Evolutionary conservation across 257 asterid species (phyloP).

Genomic region (Schizonepeta tenuifolia): DNA sequence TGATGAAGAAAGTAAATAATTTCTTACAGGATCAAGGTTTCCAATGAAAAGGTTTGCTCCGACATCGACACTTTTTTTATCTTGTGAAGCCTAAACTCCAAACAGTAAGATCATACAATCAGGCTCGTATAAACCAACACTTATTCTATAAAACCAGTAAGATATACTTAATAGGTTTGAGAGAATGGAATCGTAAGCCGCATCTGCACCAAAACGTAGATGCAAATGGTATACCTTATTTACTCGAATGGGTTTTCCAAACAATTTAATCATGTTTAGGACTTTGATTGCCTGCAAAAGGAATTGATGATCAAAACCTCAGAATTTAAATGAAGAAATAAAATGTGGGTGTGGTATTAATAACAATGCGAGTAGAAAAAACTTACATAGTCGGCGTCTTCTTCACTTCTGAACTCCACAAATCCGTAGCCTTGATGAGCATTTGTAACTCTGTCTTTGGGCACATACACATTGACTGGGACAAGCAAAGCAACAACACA

Average conservation of each 20-base stretch:
- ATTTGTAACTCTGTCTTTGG: conserved; percentile 93
- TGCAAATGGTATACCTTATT: conserved; percentile 72
- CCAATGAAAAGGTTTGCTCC: conserved; percentile 92
- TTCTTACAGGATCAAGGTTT: conserved; percentile 76
- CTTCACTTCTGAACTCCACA: conserved; percentile 96
- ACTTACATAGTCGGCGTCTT: conserved; percentile 95
- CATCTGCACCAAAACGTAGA: not conserved
- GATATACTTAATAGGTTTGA: conserved; percentile 14
- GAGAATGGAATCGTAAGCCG: conserved; percentile 1
- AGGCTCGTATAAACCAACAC: not conserved
- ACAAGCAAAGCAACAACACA: conserved; percentile 19
- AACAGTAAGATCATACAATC: conserved; percentile 4
- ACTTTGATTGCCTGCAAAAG: conserved; percentile 87
- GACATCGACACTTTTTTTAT: conserved; percentile 92
- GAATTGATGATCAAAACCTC: conserved; percentile 27
- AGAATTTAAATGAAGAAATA: conserved; percentile 4
- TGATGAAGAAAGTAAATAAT: not conserved
- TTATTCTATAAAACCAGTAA: not conserved
- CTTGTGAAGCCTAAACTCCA: conserved; percentile 85
- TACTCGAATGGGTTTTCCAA: conserved; percentile 90
- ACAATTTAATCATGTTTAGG: conserved; percentile 85
- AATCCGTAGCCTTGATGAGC: conserved; percentile 96
- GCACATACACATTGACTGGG: conserved; percentile 93
- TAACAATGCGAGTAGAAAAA: conserved; percentile 40
- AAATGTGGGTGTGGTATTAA: conserved; percentile 39